phyloP scores from a whole-genome alignment of 257 asterid genomes.

The Voacanga thouarsii region DNA sequence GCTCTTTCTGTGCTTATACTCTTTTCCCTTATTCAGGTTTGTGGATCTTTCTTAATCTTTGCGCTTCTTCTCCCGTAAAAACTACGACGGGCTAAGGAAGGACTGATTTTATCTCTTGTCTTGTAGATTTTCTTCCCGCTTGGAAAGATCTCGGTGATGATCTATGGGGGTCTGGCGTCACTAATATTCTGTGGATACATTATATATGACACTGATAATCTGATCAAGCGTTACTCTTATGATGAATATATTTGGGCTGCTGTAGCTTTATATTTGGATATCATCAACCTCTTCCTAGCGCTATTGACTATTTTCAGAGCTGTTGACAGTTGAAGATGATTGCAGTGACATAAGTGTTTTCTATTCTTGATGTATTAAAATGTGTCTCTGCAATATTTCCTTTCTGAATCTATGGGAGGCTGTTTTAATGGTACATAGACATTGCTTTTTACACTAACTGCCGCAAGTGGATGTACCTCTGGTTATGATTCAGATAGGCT shows the following conservation, averaged over 20 bases:
- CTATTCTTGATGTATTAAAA: background rate
- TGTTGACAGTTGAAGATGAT: constrained; percentile 23
- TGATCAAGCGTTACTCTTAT: constrained; percentile 47
- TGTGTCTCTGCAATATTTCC: background rate
- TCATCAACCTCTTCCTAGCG: constrained; percentile 43
- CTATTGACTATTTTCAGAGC: constrained; percentile 33
- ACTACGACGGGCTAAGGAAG: too few relatives aligned
- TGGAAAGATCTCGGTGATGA: constrained; percentile 38
- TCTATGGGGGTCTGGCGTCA: constrained; percentile 37
- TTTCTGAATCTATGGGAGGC: background rate
- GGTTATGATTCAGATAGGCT: background rate
- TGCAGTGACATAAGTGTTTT: background rate
- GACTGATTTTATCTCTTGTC: background rate
- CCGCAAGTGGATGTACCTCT: background rate
- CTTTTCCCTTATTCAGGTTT: constrained; percentile 52
- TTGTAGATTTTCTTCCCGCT: constrained; percentile 54
- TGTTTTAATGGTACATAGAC: constrained; percentile 3
- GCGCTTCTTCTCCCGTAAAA: background rate
- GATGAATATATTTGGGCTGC: constrained; percentile 70
- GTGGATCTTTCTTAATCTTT: background rate
- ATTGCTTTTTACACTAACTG: background rate
- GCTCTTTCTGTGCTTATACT: constrained; percentile 30
- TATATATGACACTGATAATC: constrained; percentile 41
- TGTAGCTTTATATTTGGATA: constrained; percentile 44
- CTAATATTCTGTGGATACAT: constrained; percentile 47